Percentiles rank a stretch among this genome's conserved stretches.
Conservation (phyloP, 2,329 filamentous ascomycete species). For the Trichoderma sp. region DNA sequence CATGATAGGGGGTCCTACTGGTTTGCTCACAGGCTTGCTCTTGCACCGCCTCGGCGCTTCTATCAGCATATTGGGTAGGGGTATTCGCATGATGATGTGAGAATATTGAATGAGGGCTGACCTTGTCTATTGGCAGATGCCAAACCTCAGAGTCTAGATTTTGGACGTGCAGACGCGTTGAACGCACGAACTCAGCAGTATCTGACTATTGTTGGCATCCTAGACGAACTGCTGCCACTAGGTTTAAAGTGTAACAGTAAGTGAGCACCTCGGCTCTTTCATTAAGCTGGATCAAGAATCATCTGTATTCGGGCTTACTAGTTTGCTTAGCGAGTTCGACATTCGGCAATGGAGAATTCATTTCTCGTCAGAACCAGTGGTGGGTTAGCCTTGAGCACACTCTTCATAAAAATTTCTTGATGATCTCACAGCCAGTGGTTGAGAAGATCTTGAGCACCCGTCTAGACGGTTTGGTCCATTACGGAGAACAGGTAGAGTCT, state of each 20-base stretch:
- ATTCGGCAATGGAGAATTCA: conserved; percentile 45
- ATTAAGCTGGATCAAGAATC: background rate
- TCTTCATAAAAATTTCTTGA: conserved; percentile 47
- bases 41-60: conserved; percentile 41
- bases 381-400: conserved; percentile 45
- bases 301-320: background rate
- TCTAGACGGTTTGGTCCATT: conserved; percentile 35
- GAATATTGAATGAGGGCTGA: background rate
- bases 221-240: conserved; percentile 39
- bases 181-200: conserved; percentile 50
- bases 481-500: conserved; percentile 36
- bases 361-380: conserved; percentile 46
- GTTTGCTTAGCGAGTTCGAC: conserved; percentile 42
- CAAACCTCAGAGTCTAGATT: conserved; percentile 37
- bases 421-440: conserved; percentile 48
- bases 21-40: conserved; percentile 43
- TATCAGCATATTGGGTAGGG: conserved; percentile 38
- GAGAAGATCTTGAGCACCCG: conserved; percentile 38
- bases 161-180: conserved; percentile 47
- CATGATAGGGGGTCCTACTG: conserved; percentile 33
- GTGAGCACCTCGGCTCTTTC: conserved; percentile 15
- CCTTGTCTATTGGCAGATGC: conserved; percentile 30
- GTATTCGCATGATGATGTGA: background rate
- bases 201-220: conserved; percentile 42
- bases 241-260: conserved; percentile 50